These are phyloP conservation scores for Styphnolobium japonicum DNA, from an alignment of 306 rosid species.

Conservation along the genomic window DNA sequence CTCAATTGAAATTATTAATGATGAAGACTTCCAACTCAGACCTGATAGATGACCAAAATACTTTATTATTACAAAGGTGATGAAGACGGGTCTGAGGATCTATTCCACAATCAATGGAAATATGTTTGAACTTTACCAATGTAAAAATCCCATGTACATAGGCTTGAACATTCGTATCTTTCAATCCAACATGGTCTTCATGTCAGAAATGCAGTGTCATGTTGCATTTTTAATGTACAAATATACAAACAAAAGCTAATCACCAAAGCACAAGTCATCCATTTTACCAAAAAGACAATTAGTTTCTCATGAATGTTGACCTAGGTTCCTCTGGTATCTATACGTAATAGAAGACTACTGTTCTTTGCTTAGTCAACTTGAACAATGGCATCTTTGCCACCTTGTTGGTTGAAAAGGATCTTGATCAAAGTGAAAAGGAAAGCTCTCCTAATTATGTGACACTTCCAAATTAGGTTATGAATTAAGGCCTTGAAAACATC, in stretches of 20 bases:
- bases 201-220: neutral
- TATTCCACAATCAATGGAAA: neutral
- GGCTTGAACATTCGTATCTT: neutral
- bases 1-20: conserved; percentile 23
- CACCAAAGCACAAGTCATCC: conserved; percentile 12
- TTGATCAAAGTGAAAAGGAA: neutral
- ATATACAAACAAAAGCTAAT: neutral
- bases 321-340: neutral
- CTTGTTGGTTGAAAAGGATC: neutral
- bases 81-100: neutral
- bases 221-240: neutral
- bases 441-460: neutral
- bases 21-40: conserved; percentile 21
- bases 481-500: neutral
- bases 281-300: neutral
- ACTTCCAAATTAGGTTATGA: neutral
- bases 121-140: neutral
- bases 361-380: neutral
- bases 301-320: too few species aligned
- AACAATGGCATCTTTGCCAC: neutral
- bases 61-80: conserved; percentile 21
- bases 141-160: neutral
- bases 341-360: neutral
- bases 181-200: conserved; percentile 10
- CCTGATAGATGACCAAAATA: conserved; percentile 33